Evolutionary conservation across 768 basidiomycete genomes (phyloP), one percentile per base, ranked within the genome.

Genomic region (Termitomyces sp.): DNA sequence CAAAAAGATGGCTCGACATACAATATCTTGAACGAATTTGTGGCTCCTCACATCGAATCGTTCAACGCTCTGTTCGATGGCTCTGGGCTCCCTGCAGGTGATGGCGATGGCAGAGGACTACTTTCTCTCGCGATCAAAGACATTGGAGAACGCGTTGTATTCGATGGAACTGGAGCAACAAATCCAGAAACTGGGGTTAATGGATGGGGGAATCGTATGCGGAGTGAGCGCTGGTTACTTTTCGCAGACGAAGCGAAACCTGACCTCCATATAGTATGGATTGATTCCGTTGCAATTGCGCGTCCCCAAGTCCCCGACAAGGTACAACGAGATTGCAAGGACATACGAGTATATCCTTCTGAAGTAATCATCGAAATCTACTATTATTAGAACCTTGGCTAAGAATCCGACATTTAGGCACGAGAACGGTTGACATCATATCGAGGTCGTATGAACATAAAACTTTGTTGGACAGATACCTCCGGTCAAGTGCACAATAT

Each of bases 11-110:
- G 84, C 25, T 83, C 90, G 29, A 85, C 87, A 12, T 86, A 92
- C 65, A 86, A 86, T 20, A 91, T 91, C 57, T 81, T 98, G 62
- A 93, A 97, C 67, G 92, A 96, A 74, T 92, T 98, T 68, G 94
- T 98, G 57, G 78, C 85, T 29, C 96, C 97, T 6, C 96, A 98
- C 72, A 85, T 98, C 63, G 91, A 98, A 73, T 94, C 92, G 43
- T 98, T 99, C 82, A 96, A 98, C 74, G 88, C 94, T 15, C 83
- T 99, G 32, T 96, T 98, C 72, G 96, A 98, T 69, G 94, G 96
- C 72, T 88, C 90, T 57, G 90, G 90, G n/a, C 72, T 91, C 58
- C 85, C 88, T 60, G 70, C 80, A 49, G 88, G 89, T 10, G 87
- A 88, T 67, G 87, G 87, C 14, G 86, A 92, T 59, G 92, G 91